Evolutionary conservation across 164 flowering plant genomes (phyloP).

Genomic region (Annona cherimola): DNA sequence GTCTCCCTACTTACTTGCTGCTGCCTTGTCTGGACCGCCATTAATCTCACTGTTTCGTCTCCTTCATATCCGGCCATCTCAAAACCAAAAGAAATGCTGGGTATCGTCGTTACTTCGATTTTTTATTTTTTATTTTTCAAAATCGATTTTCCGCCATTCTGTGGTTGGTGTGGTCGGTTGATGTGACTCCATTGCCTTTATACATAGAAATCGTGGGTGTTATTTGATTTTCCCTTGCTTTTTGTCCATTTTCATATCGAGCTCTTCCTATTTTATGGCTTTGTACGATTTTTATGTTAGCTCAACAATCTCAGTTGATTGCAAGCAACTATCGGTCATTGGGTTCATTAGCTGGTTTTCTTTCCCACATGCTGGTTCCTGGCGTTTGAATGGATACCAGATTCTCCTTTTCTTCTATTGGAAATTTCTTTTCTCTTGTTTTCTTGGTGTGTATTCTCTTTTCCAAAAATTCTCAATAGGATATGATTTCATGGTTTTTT

Average conservation of each 20-base stretch:
- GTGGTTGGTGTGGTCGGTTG: not conserved
- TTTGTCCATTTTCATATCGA: not conserved
- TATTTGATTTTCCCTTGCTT: not conserved
- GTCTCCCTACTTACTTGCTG: too few species aligned
- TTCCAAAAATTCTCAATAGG: not conserved
- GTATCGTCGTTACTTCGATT: not conserved
- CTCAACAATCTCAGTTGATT: too few species aligned
- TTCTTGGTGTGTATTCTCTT: conserved; percentile 1
- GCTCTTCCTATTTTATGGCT: not conserved
- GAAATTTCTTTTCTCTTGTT: not conserved
- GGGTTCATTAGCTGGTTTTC: too few species aligned
- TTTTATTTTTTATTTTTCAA: too few species aligned
- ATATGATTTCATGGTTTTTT: not conserved
- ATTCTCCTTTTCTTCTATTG: not conserved
- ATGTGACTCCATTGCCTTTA: not conserved
- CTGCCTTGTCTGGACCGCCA: too few species aligned
- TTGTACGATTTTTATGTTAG: not conserved
- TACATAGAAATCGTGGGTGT: not conserved
- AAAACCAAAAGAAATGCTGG: not conserved
- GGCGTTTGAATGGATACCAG: not conserved
- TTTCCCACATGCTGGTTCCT: too few species aligned
- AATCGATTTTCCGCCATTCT: not conserved
- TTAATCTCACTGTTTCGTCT: too few species aligned
- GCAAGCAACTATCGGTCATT: too few species aligned
- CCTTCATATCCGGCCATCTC: not conserved